Evolutionary conservation across 2,329 filamentous ascomycete genomes (phyloP).

Genomic region (Amauroascus niger): DNA sequence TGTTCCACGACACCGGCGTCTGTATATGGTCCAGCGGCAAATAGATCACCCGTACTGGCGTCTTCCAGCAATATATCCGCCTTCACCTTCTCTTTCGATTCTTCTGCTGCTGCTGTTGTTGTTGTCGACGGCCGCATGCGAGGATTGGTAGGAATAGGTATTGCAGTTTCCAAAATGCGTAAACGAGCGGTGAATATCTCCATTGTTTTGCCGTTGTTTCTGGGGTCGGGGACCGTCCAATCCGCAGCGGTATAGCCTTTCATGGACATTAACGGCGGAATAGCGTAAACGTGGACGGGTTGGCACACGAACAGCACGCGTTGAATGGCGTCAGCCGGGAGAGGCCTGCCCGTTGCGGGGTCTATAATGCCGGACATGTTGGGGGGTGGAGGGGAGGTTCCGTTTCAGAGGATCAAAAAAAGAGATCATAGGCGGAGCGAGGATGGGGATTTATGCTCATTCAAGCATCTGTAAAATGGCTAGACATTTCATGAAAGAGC

Average conservation of each 20-base stretch:
- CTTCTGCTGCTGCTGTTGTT: slow-evolving; percentile 20
- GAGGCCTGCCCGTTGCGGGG: slow-evolving; percentile 57
- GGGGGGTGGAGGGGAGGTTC: neutral
- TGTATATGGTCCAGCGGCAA: slow-evolving; percentile 74
- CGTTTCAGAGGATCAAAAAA: neutral
- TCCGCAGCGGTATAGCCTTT: slow-evolving; percentile 67
- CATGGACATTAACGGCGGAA: slow-evolving; percentile 67
- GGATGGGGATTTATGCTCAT: neutral
- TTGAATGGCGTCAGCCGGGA: slow-evolving; percentile 70
- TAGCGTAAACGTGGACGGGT: slow-evolving; percentile 75
- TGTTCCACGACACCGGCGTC: slow-evolving; percentile 58
- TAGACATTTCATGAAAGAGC: neutral
- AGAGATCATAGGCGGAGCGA: neutral
- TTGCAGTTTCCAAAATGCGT: slow-evolving; percentile 66
- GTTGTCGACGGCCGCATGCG: slow-evolving; percentile 12
- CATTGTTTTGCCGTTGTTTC: slow-evolving; percentile 51
- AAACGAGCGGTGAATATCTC: slow-evolving; percentile 80
- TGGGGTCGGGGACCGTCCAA: slow-evolving; percentile 55
- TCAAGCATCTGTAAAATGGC: neutral
- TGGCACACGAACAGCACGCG: slow-evolving; percentile 68
- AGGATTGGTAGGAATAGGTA: slow-evolving; percentile 28
- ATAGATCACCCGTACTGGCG: slow-evolving; percentile 59
- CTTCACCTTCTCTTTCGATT: slow-evolving; percentile 48
- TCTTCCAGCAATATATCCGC: slow-evolving; percentile 75
- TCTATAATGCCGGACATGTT: slow-evolving; percentile 43